Percentiles rank a stretch among this genome's conserved stretches.
phyloP scores from a whole-genome alignment of 495 filamentous ascomycete species.

The Chaetomium fimeti region DNA sequence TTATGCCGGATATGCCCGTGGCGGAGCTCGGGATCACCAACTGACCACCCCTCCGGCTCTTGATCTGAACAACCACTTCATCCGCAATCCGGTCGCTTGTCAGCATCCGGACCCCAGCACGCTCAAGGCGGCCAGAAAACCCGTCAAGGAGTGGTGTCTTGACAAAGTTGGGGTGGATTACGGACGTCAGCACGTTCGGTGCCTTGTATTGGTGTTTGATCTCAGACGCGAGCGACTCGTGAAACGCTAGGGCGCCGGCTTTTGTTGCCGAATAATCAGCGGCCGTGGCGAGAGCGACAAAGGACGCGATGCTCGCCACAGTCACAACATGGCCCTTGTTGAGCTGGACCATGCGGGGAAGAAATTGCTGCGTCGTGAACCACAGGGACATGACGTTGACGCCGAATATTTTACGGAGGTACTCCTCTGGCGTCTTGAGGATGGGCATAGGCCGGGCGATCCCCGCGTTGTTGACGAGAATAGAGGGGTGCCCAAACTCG shows the following conservation, averaged over 20 bases:
- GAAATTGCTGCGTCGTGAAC: conserved; percentile 61
- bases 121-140: conserved; percentile 45
- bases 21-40: conserved; percentile 48
- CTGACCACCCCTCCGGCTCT: conserved; percentile 54
- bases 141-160: conserved; percentile 55
- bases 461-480: conserved; percentile 73
- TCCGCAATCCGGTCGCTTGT: conserved; percentile 60
- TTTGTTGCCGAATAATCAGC: conserved; percentile 66
- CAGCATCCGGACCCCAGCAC: conserved; percentile 51
- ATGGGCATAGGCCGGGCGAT: conserved; percentile 56
- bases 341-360: conserved; percentile 57
- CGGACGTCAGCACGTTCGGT: conserved; percentile 57
- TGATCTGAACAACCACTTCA: conserved; percentile 53
- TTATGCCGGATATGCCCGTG: conserved; percentile 31
- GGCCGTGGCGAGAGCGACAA: conserved; percentile 56
- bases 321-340: conserved; percentile 73
- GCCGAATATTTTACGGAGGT: conserved; percentile 60
- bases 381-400: conserved; percentile 67
- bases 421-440: conserved; percentile 50
- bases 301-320: conserved; percentile 58
- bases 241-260: conserved; percentile 62
- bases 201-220: conserved; percentile 59
- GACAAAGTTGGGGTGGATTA: conserved; percentile 61
- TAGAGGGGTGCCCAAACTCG: conserved; percentile 58
- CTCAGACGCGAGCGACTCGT: conserved; percentile 63